Percentiles rank a stretch among this genome's conserved stretches.
Conservation (phyloP, 441 rosid genomes). For the Omphalea diandra region DNA sequence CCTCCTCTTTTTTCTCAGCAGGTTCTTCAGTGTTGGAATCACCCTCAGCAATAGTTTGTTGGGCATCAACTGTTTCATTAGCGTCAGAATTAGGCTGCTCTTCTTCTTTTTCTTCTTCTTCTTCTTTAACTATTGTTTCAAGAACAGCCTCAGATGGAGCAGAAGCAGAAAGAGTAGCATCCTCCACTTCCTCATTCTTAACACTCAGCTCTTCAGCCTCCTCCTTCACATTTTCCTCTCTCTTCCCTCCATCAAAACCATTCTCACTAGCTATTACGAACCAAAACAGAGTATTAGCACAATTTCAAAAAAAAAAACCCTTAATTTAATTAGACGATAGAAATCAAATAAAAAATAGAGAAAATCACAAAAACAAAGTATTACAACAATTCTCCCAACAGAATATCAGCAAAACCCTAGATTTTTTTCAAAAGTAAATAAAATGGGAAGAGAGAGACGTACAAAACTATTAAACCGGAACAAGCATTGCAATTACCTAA, state of each 20-base stretch:
- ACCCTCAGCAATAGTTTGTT: constrained; percentile 31
- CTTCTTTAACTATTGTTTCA: constrained; percentile 27
- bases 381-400: no score
- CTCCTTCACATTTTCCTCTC: constrained; percentile 26
- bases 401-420: no score
- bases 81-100: constrained; percentile 23
- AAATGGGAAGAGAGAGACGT: no score
- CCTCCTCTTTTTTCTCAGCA: constrained; percentile 30
- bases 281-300: constrained; percentile 7
- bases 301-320: no score
- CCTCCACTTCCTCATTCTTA: constrained; percentile 15
- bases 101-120: no score
- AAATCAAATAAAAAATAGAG: no score
- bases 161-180: constrained; percentile 5
- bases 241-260: constrained; percentile 39
- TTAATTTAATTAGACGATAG: no score
- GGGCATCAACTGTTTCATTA: constrained; percentile 27
- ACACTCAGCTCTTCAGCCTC: constrained; percentile 22
- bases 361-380: no score
- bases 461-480: no score
- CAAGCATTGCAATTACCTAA: constrained; percentile 37
- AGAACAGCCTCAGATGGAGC: constrained; percentile 21
- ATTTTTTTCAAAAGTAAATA: no score
- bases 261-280: constrained; percentile 37
- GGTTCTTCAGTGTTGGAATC: constrained; percentile 31